These are phyloP conservation scores for Talaromyces adpressus DNA, from an alignment of 495 filamentous ascomycete species.

Conservation along the genomic window DNA sequence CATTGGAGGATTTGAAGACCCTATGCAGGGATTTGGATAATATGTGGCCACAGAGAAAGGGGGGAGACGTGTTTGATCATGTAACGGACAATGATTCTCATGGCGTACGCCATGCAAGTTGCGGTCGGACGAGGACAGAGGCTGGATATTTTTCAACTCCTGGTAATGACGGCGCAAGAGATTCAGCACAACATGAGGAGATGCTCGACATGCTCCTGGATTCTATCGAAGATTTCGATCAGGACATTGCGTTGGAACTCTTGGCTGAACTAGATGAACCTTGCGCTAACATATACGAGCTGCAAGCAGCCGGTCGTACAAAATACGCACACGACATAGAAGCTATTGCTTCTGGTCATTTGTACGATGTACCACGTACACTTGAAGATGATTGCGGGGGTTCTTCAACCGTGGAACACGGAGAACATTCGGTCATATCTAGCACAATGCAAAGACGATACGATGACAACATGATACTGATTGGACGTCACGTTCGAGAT, in stretches of 20 bases:
- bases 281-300: not conserved
- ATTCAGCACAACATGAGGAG: not conserved
- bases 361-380: not conserved
- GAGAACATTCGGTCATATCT: not conserved
- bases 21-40: not conserved
- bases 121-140: not conserved
- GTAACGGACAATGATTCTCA: not conserved
- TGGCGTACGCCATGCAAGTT: not conserved
- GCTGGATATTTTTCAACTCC: not conserved
- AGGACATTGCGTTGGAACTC: not conserved
- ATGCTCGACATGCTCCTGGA: not conserved
- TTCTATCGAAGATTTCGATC: not conserved
- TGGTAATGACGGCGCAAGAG: not conserved
- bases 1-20: constrained; percentile 7
- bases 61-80: not conserved
- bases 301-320: not conserved
- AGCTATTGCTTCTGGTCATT: not conserved
- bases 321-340: not conserved
- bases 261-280: not conserved
- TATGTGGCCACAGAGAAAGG: not conserved
- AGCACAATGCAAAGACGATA: not conserved
- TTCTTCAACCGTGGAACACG: not conserved
- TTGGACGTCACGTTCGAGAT: not conserved
- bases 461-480: not conserved
- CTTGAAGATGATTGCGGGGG: not conserved